phyloP scores from a whole-genome alignment of 2,329 filamentous ascomycete genomes.

The Diaporthe ilicicola region DNA sequence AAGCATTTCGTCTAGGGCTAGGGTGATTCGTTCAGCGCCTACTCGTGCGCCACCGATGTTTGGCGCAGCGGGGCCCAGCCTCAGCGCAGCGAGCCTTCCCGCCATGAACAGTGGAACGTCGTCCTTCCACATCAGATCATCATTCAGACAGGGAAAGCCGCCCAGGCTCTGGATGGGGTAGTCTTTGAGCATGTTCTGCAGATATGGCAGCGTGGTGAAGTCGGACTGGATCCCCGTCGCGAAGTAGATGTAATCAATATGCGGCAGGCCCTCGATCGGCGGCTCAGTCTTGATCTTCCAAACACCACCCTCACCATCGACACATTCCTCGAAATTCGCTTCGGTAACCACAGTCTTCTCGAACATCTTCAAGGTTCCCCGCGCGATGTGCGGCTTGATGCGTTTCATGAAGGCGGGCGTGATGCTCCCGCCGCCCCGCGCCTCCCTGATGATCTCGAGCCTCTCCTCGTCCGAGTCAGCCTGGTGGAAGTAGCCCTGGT shows the following conservation, averaged over 20 bases:
- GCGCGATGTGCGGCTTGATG: conserved; percentile 66
- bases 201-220: conserved; percentile 66
- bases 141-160: conserved; percentile 76
- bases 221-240: conserved; percentile 77
- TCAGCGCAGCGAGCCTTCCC: conserved; percentile 72
- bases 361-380: conserved; percentile 62
- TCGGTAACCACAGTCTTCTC: conserved; percentile 64
- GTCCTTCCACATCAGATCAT: conserved; percentile 79
- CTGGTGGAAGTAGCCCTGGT: conserved; percentile 80
- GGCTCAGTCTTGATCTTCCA: conserved; percentile 62
- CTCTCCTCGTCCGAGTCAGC: conserved; percentile 77
- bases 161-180: conserved; percentile 70
- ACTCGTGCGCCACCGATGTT: conserved; percentile 78
- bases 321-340: conserved; percentile 57
- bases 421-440: conserved; percentile 80
- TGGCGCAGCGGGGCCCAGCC: conserved; percentile 75
- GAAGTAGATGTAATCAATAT: conserved; percentile 72
- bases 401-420: conserved; percentile 73
- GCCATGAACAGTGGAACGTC: conserved; percentile 79
- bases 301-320: conserved; percentile 42
- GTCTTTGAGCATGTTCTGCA: conserved; percentile 65
- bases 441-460: conserved; percentile 69
- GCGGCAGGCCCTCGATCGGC: conserved; percentile 58
- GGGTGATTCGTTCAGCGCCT: conserved; percentile 77
- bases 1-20: conserved; percentile 71